A percentile compares a stretch with the other conserved stretches of the same genome.
These are phyloP conservation scores for Coemansia nantahalensis DNA, from an alignment of 192 early-diverging fungal genomes.

Conservation along the genomic window DNA sequence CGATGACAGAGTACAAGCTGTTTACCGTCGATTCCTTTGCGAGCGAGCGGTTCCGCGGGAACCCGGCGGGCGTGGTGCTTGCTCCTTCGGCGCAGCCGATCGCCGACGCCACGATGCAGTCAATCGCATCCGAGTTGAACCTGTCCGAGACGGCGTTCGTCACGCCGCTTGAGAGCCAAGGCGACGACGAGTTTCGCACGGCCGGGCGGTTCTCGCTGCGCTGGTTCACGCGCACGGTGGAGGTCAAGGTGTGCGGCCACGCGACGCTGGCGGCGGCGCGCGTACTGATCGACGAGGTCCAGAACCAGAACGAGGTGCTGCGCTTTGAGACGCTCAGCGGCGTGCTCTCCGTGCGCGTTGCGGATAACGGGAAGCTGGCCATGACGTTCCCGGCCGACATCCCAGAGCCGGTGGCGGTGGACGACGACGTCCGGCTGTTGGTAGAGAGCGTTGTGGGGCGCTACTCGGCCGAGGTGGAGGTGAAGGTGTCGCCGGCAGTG, in stretches of 20 bases:
- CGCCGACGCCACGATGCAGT: conserved; percentile 9
- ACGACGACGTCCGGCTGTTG: conserved; percentile 13
- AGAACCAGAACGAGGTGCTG: conserved; percentile 6
- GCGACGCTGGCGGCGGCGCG: conserved; percentile 49
- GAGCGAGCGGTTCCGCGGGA: conserved; percentile 29
- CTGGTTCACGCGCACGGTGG: conserved; percentile 50
- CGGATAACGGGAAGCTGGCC: background rate
- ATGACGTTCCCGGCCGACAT: conserved; percentile 15
- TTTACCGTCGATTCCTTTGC: conserved; percentile 43
- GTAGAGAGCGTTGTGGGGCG: conserved; percentile 6
- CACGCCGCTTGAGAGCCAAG: conserved; percentile 7
- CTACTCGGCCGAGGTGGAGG: conserved; percentile 1
- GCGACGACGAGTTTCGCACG: conserved; percentile 4
- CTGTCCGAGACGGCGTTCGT: conserved; percentile 52
- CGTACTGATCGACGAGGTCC: conserved; percentile 30
- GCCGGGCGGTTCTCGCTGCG: conserved; percentile 20
- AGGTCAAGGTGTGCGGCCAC: conserved; percentile 51
- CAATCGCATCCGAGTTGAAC: conserved; percentile 48
- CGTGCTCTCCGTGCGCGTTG: conserved; percentile 1
- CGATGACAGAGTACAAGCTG: conserved; percentile 25
- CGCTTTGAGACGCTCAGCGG: conserved; percentile 45
- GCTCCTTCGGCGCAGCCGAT: conserved; percentile 18
- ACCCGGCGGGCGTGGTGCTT: conserved; percentile 38
- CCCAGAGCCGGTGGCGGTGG: conserved; percentile 5
- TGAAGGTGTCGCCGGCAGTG: conserved; percentile 19